Conservation (phyloP, 129 eudicot genomes). For the Scalesia atractyloides region DNA sequence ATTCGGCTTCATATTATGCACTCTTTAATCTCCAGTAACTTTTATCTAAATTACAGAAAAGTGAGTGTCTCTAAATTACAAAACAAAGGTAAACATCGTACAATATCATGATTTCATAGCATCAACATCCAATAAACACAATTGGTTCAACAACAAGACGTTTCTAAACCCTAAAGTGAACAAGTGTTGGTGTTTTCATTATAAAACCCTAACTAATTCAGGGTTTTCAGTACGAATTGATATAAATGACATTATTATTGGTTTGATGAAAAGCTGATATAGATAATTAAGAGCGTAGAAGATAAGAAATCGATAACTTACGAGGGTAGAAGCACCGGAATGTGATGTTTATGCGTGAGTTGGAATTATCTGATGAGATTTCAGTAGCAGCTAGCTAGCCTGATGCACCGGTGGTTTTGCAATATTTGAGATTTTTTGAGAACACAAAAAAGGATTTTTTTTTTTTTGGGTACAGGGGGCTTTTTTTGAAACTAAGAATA, state of each 20-base stretch:
- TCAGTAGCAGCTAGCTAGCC: not conserved
- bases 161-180: no score
- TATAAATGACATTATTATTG: not conserved
- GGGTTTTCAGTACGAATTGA: not conserved
- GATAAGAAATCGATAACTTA: not conserved
- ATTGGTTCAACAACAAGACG: slow-evolving; percentile 1
- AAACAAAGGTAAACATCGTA: not conserved
- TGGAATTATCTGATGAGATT: slow-evolving; percentile 2
- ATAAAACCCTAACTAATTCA: slow-evolving; percentile 5
- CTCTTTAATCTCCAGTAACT: not conserved
- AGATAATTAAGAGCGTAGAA: not conserved
- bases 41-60: slow-evolving; percentile 16
- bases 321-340: slow-evolving; percentile 1
- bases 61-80: not conserved
- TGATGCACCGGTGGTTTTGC: not conserved
- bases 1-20: slow-evolving; percentile 59
- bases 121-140: slow-evolving; percentile 3
- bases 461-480: no score
- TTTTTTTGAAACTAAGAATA: no score
- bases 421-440: no score
- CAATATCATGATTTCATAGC: not conserved
- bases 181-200: not conserved
- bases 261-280: not conserved
- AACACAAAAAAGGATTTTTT: no score
- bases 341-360: slow-evolving; percentile 1